Conservation (phyloP, 1,284 basidiomycete species). For the Tylopilus sp. region DNA sequence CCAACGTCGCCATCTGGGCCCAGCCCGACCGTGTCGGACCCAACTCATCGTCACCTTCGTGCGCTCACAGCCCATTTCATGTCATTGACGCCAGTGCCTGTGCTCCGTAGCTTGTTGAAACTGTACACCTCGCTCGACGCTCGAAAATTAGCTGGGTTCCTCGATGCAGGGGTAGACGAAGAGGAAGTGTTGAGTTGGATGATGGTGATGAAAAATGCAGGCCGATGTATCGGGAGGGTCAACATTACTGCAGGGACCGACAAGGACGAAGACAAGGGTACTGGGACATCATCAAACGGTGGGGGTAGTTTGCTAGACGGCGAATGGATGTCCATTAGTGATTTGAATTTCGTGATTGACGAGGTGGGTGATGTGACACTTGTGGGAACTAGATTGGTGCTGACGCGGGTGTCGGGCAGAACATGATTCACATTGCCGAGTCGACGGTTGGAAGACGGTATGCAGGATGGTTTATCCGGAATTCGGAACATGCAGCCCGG, state of each 20-base stretch:
- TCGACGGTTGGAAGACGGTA: constrained; percentile 93
- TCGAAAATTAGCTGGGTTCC: constrained; percentile 91
- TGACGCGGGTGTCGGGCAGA: constrained; percentile 56
- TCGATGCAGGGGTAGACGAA: constrained; percentile 81
- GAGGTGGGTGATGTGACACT: constrained; percentile 67
- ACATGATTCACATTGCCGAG: constrained; percentile 97
- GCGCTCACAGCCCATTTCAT: constrained; percentile 70
- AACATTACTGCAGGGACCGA: constrained; percentile 29
- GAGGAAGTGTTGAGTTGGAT: constrained; percentile 96
- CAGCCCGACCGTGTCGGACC: constrained; percentile 61
- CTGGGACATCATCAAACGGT: constrained; percentile 22
- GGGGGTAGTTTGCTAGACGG: constrained; percentile 83
- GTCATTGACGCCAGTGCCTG: constrained; percentile 87
- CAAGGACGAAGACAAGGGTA: constrained; percentile 37
- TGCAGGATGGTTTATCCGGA: constrained; percentile 97
- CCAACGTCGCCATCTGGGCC: constrained; percentile 29
- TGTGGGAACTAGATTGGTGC: background rate
- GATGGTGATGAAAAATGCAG: constrained; percentile 96
- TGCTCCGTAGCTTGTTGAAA: constrained; percentile 92
- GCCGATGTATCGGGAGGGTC: constrained; percentile 75
- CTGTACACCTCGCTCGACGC: constrained; percentile 96
- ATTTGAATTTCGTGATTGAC: constrained; percentile 96
- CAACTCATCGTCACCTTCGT: constrained; percentile 85
- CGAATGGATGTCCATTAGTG: constrained; percentile 89
- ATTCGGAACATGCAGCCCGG: constrained; percentile 90